These are phyloP conservation scores for Eucalyptus melliodora DNA, from an alignment of 345 rosid species.

Conservation along the genomic window DNA sequence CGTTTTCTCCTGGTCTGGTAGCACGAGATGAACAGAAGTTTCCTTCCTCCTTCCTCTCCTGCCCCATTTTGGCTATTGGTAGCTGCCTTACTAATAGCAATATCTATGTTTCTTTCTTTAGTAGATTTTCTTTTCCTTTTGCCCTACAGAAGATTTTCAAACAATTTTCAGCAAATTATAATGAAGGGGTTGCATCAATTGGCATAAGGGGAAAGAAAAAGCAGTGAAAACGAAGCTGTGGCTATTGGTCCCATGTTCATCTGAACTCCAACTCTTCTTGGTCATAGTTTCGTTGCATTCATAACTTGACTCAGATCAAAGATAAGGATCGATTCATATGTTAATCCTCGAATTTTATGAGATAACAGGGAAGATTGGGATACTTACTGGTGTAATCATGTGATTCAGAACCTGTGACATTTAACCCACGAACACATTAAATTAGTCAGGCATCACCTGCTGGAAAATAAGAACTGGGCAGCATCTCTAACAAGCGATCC, in stretches of 20 bases:
- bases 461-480: background rate
- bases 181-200: background rate
- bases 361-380: background rate
- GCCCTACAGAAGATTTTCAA: background rate
- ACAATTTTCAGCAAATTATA: background rate
- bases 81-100: background rate
- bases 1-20: background rate
- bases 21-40: background rate
- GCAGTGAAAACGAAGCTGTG: background rate
- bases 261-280: background rate
- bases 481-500: background rate
- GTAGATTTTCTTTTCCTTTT: background rate
- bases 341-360: background rate
- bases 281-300: background rate
- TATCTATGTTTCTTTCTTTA: background rate
- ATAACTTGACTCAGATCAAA: background rate
- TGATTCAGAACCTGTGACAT: background rate
- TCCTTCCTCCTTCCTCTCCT: background rate
- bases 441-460: background rate
- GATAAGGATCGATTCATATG: background rate
- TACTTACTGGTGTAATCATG: background rate
- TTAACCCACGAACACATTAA: background rate
- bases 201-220: background rate
- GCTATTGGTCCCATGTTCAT: background rate
- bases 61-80: background rate